These are phyloP conservation scores for Sophora flavescens DNA, from an alignment of 306 rosid genomes.

Conservation along the genomic window DNA sequence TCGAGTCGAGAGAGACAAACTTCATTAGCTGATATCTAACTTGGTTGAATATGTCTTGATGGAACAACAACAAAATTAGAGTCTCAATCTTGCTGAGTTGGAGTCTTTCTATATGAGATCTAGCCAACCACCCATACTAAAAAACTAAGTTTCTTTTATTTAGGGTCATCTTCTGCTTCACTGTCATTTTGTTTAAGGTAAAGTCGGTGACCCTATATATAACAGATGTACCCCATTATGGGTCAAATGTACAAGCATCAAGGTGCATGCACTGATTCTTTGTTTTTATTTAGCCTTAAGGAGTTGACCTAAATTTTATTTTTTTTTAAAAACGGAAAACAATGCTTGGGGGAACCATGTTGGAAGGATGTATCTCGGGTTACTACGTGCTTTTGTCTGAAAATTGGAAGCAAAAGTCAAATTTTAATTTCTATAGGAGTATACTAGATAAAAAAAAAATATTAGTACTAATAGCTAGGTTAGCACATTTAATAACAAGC, in stretches of 20 bases:
- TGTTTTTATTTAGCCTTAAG: slow-evolving; percentile 25
- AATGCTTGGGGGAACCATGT: not conserved
- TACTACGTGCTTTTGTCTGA: slow-evolving; percentile 26
- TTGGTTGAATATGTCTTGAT: not conserved
- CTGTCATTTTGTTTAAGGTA: slow-evolving; percentile 39
- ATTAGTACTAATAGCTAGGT: no score
- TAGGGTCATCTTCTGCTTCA: slow-evolving; percentile 8
- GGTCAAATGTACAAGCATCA: slow-evolving; percentile 39
- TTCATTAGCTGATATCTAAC: slow-evolving; percentile 29
- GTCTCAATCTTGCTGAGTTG: slow-evolving; percentile 2
- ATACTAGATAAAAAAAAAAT: no score
- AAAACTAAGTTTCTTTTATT: not conserved
- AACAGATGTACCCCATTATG: slow-evolving; percentile 37
- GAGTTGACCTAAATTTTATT: not conserved
- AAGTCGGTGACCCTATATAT: slow-evolving; percentile 35
- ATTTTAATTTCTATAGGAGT: no score
- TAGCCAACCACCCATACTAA: slow-evolving; percentile 37
- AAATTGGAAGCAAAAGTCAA: not conserved
- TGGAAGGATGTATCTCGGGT: slow-evolving; percentile 1
- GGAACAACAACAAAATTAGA: not conserved
- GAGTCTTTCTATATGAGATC: slow-evolving; percentile 18
- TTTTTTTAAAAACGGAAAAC: no score
- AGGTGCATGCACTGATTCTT: slow-evolving; percentile 14
- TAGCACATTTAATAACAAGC: no score
- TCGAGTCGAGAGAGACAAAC: slow-evolving; percentile 8